A percentile compares a stretch with the other conserved stretches of the same genome.
Conservation (phyloP, 2,329 filamentous ascomycete species). For the Xylariaceae sp. region DNA sequence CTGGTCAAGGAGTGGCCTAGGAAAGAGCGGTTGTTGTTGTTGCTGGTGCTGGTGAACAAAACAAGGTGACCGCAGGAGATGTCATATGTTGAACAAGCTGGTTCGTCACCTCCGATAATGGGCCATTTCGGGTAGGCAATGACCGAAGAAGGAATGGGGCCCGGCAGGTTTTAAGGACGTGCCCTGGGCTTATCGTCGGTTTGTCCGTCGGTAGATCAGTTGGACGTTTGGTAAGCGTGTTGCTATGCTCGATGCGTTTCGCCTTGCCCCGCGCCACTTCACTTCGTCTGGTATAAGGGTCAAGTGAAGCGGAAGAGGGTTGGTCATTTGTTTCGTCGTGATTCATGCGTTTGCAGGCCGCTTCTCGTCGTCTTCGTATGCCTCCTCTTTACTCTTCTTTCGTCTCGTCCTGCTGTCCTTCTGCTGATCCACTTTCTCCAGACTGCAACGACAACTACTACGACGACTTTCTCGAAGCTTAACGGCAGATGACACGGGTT, state of each 20-base stretch:
- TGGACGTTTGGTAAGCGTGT: conserved; percentile 2
- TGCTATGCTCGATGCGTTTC: conserved; percentile 10
- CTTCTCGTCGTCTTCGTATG: not conserved
- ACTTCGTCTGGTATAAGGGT: conserved; percentile 4
- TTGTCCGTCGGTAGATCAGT: conserved; percentile 5
- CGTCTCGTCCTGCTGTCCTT: not conserved
- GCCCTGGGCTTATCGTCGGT: conserved; percentile 3
- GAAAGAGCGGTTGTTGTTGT: not conserved
- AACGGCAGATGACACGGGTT: too few relatives aligned
- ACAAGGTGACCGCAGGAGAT: conserved; percentile 5
- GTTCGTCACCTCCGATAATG: conserved; percentile 25
- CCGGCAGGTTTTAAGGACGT: conserved; percentile 4
- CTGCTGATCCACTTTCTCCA: not conserved
- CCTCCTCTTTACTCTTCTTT: not conserved
- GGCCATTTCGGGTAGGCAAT: conserved; percentile 24
- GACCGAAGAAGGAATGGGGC: conserved; percentile 9
- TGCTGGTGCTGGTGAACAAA: conserved; percentile 19
- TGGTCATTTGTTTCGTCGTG: conserved; percentile 1
- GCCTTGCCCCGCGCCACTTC: not conserved
- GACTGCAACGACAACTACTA: not conserved
- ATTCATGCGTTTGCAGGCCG: not conserved
- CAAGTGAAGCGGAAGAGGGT: not conserved
- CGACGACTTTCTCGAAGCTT: not conserved
- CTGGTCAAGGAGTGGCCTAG: not conserved
- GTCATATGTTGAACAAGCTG: conserved; percentile 12